Percentiles rank a stretch among this genome's conserved stretches.
These are phyloP conservation scores for Trichoderma sp. DNA, from an alignment of 2,329 filamentous ascomycete species.

Conservation along the genomic window DNA sequence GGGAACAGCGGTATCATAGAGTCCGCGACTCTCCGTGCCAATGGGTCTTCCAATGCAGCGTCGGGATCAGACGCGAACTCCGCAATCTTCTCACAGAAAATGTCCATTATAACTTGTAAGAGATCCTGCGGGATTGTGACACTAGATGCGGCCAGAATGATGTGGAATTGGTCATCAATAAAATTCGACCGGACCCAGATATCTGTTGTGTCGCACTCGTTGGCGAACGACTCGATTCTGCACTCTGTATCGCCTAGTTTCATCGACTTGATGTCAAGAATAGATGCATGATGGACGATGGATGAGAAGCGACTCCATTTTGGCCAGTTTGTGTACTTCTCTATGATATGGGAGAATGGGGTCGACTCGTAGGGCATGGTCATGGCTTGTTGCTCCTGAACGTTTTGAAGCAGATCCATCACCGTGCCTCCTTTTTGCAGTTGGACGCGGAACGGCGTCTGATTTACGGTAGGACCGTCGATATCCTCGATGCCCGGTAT, in stretches of 20 bases:
- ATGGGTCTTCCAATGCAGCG: background rate
- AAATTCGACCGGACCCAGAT: background rate
- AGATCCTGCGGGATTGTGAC: background rate
- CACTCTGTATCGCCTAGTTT: background rate
- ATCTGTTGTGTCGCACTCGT: background rate
- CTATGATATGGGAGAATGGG: too few species aligned
- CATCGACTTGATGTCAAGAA: too few species aligned
- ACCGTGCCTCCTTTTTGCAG: too few species aligned
- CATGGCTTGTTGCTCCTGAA: too few species aligned
- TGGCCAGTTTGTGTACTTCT: too few species aligned
- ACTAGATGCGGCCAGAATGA: background rate
- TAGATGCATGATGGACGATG: too few species aligned
- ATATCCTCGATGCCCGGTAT: too few species aligned
- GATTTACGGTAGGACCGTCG: too few species aligned
- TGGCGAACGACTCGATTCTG: background rate
- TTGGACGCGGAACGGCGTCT: too few species aligned
- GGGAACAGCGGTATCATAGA: background rate
- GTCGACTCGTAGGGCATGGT: too few species aligned
- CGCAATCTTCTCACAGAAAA: background rate
- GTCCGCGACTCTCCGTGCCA: background rate
- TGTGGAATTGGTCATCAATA: background rate
- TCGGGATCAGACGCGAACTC: background rate
- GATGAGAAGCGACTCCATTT: too few species aligned
- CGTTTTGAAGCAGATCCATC: too few species aligned
- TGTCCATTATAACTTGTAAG: background rate